phyloP scores from a whole-genome alignment of 495 filamentous ascomycete species.

The Aspergillus cavernicola region DNA sequence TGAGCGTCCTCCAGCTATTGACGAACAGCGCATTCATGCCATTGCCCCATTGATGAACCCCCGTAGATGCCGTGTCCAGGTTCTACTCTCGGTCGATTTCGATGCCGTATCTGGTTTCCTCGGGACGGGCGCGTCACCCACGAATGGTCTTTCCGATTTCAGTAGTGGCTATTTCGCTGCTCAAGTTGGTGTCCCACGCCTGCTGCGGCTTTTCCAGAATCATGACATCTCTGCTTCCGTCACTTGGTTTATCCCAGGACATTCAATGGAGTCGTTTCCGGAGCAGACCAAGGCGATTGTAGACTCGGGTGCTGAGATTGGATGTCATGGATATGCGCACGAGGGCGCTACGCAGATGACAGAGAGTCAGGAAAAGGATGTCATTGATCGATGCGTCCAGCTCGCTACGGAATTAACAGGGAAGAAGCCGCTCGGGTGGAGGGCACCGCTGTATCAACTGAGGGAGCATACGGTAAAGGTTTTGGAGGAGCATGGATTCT shows the following conservation, averaged over 20 bases:
- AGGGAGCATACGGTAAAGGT: slow-evolving; percentile 52
- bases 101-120: slow-evolving; percentile 60
- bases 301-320: slow-evolving; percentile 55
- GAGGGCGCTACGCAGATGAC: slow-evolving; percentile 56
- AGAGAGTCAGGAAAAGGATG: slow-evolving; percentile 53
- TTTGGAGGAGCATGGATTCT: slow-evolving; percentile 52
- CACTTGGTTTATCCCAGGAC: slow-evolving; percentile 64
- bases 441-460: slow-evolving; percentile 57
- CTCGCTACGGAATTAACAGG: slow-evolving; percentile 47
- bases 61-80: slow-evolving; percentile 40
- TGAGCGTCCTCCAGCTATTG: background rate
- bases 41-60: background rate
- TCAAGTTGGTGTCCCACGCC: slow-evolving; percentile 55
- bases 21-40: background rate
- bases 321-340: slow-evolving; percentile 52
- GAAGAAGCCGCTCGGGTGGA: slow-evolving; percentile 52
- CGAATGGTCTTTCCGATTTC: slow-evolving; percentile 57
- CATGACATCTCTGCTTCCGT: slow-evolving; percentile 47
- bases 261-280: slow-evolving; percentile 60
- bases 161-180: slow-evolving; percentile 57
- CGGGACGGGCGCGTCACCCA: slow-evolving; percentile 45
- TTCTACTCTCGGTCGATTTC: slow-evolving; percentile 55
- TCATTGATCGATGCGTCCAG: slow-evolving; percentile 51
- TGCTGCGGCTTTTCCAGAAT: slow-evolving; percentile 56
- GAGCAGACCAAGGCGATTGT: slow-evolving; percentile 50